phyloP scores from a whole-genome alignment of 805 yeast genomes.

The Zygoascus biomembranicola region DNA sequence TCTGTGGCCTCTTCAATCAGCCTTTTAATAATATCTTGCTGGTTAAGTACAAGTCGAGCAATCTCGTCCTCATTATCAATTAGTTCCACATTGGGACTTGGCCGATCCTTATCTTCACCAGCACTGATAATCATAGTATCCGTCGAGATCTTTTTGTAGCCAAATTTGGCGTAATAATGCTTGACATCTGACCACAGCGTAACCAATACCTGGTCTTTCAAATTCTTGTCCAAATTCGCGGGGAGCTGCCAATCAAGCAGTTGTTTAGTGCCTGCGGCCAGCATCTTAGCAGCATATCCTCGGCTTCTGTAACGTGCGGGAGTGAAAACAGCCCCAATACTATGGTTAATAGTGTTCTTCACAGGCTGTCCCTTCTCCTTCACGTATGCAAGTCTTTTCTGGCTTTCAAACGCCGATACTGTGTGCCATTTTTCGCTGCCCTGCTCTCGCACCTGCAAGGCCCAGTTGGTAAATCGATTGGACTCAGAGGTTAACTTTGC shows the following conservation, averaged over 20 bases:
- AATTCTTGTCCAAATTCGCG: conserved; percentile 5
- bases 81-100: background rate
- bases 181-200: conserved; percentile 70
- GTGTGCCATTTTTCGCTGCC: conserved; percentile 23
- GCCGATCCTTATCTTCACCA: background rate
- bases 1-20: conserved; percentile 11
- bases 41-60: conserved; percentile 4
- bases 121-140: conserved; percentile 10
- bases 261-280: conserved; percentile 20
- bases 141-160: conserved; percentile 26
- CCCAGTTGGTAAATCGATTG: conserved; percentile 22
- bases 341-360: conserved; percentile 16
- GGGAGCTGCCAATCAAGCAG: conserved; percentile 19
- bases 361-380: conserved; percentile 17
- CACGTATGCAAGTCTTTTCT: conserved; percentile 28
- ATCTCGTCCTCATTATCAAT: conserved; percentile 1
- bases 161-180: conserved; percentile 54
- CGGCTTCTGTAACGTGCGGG: conserved; percentile 39
- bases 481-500: conserved; percentile 10
- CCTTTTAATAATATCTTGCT: conserved; percentile 6
- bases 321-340: conserved; percentile 55
- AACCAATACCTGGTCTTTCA: conserved; percentile 26
- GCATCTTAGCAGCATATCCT: conserved; percentile 49
- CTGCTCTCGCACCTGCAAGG: conserved; percentile 20
- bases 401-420: conserved; percentile 40